Conservation (phyloP, 2,329 filamentous ascomycete species). For the Calonectria pauciramosa region DNA sequence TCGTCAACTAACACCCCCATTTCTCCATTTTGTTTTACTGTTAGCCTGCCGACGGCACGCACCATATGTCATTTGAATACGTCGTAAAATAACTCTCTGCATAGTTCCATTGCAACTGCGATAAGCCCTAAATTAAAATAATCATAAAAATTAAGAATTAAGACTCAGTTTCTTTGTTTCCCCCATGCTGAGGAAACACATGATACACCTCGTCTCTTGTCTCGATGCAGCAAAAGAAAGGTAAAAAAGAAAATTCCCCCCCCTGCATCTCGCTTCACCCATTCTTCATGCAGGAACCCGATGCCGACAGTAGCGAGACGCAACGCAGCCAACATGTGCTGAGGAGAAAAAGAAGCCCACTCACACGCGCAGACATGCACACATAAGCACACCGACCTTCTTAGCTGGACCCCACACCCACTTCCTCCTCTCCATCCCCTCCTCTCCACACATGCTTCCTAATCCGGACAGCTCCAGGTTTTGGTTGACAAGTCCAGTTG, state of each 20-base stretch:
- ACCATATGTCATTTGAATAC: not conserved
- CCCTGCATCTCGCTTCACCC: conserved; percentile 35
- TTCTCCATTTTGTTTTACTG: not conserved
- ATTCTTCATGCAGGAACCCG: conserved; percentile 46
- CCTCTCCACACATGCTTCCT: not conserved
- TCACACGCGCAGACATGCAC: conserved; percentile 16
- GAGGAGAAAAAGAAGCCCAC: not conserved
- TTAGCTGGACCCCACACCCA: conserved; percentile 5
- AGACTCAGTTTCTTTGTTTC: not conserved
- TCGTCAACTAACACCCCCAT: not conserved
- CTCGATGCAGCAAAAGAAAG: not conserved
- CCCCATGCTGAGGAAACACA: conserved; percentile 25
- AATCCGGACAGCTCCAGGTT: not conserved
- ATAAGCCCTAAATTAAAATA: no score
- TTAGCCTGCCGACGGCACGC: not conserved
- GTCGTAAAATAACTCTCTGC: no score
- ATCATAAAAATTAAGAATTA: no score
- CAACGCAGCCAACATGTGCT: conserved; percentile 26
- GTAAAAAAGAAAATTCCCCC: conserved; percentile 10
- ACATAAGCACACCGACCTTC: conserved; percentile 2
- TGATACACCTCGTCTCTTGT: conserved; percentile 10
- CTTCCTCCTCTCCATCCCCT: not conserved
- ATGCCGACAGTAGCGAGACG: conserved; percentile 10
- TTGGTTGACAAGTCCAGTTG: not conserved
- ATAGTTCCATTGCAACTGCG: not conserved